Conservation (phyloP, 805 yeast species). For the Nakazawaea wickerhamii region DNA sequence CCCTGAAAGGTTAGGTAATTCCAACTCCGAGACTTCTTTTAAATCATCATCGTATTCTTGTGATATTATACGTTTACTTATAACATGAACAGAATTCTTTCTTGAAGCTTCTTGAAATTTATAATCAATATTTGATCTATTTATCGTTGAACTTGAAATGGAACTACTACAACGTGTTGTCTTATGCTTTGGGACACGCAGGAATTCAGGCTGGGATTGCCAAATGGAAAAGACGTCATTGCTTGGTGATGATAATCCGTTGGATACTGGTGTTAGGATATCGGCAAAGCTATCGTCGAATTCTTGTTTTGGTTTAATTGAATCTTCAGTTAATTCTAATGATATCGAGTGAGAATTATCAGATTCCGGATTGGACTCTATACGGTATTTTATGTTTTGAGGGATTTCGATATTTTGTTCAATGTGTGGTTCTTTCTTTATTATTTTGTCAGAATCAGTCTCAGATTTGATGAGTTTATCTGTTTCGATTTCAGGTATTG, state of each 20-base stretch:
- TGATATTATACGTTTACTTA: slow-evolving; percentile 6
- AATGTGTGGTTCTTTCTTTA: too few species aligned
- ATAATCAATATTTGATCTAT: slow-evolving; percentile 13
- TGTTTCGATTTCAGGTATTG: too few species aligned
- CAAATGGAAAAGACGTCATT: slow-evolving; percentile 27
- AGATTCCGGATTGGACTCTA: slow-evolving; percentile 31
- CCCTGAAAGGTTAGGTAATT: slow-evolving; percentile 40
- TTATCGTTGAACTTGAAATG: not conserved
- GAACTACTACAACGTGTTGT: slow-evolving; percentile 3
- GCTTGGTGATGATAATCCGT: slow-evolving; percentile 22
- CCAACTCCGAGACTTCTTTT: slow-evolving; percentile 18
- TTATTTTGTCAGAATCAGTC: too few species aligned
- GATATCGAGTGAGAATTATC: slow-evolving; percentile 36
- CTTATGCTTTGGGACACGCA: slow-evolving; percentile 14
- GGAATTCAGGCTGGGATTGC: slow-evolving; percentile 26
- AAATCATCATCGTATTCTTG: slow-evolving; percentile 1
- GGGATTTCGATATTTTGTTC: too few species aligned
- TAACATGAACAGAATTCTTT: slow-evolving; percentile 17
- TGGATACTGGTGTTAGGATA: slow-evolving; percentile 10
- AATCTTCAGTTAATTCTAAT: slow-evolving; percentile 35
- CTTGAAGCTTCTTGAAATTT: slow-evolving; percentile 12
- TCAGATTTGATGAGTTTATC: too few species aligned
- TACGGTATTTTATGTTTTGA: slow-evolving; percentile 1
- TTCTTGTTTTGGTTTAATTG: slow-evolving; percentile 16
- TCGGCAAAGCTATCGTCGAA: slow-evolving; percentile 21